Conservation (phyloP, 2,329 filamentous ascomycete species). For the Lachnellula occidentalis region DNA sequence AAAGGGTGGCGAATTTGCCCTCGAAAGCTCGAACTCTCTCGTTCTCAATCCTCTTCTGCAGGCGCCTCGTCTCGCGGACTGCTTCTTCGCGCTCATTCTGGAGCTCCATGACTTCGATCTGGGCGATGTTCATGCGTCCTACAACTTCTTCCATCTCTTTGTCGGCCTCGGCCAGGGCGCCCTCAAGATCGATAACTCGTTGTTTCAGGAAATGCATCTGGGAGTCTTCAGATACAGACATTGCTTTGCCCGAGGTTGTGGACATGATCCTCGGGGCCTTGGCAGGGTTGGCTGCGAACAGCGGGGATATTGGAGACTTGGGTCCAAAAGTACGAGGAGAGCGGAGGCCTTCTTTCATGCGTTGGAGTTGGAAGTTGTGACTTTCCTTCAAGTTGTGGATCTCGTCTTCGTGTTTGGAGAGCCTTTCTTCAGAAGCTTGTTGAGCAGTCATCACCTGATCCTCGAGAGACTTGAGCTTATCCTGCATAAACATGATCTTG, state of each 20-base stretch:
- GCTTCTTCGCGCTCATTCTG: conserved; percentile 72
- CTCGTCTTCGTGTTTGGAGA: conserved; percentile 82
- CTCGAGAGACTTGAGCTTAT: conserved; percentile 73
- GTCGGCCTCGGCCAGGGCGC: conserved; percentile 69
- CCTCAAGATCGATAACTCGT: conserved; percentile 79
- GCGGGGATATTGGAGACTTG: conserved; percentile 55
- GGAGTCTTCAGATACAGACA: conserved; percentile 63
- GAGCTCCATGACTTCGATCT: conserved; percentile 76
- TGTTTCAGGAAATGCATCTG: conserved; percentile 72
- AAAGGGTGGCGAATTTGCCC: conserved; percentile 25
- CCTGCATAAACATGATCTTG: conserved; percentile 79
- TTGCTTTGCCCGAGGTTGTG: conserved; percentile 47
- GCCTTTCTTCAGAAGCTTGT: conserved; percentile 76
- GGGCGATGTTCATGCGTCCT: conserved; percentile 72
- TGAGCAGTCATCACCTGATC: conserved; percentile 80
- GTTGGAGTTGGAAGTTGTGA: conserved; percentile 70
- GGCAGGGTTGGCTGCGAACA: conserved; percentile 44
- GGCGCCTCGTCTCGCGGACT: conserved; percentile 61
- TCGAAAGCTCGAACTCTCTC: conserved; percentile 28
- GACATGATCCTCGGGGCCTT: conserved; percentile 51
- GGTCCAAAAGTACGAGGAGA: conserved; percentile 49
- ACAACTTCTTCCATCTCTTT: conserved; percentile 81
- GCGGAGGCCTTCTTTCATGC: conserved; percentile 54
- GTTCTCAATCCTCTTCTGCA: conserved; percentile 60
- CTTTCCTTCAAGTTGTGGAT: conserved; percentile 69